Conservation (phyloP, 2,329 filamentous ascomycete genomes). For the Clonostachys solani region DNA sequence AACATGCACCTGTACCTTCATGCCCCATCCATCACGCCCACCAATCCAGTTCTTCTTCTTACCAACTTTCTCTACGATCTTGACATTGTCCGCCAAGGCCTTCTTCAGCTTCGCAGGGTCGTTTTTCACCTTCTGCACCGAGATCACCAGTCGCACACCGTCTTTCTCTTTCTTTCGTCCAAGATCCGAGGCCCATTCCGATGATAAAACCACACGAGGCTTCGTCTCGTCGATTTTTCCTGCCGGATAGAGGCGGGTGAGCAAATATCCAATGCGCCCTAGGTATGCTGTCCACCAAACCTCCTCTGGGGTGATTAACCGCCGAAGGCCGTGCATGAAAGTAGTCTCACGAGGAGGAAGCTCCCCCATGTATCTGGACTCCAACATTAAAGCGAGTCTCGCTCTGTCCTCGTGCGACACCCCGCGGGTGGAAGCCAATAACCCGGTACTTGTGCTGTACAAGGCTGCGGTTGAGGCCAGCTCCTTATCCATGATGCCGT, state of each 20-base stretch:
- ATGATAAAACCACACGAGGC: constrained; percentile 31
- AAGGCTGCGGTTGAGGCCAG: constrained; percentile 54
- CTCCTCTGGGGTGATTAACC: constrained; percentile 46
- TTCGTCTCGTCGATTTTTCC: constrained; percentile 37
- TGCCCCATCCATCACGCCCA: constrained; percentile 22
- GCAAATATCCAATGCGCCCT: constrained; percentile 52
- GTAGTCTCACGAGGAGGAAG: constrained; percentile 52
- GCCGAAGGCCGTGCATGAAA: constrained; percentile 48
- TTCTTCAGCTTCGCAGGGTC: constrained; percentile 32
- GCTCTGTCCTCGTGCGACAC: constrained; percentile 58
- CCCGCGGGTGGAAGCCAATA: constrained; percentile 57
- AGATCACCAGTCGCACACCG: constrained; percentile 36
- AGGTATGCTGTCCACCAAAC: constrained; percentile 65
- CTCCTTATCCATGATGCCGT: constrained; percentile 46
- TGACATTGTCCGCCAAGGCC: constrained; percentile 29
- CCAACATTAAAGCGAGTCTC: constrained; percentile 57
- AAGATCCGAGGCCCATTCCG: constrained; percentile 32
- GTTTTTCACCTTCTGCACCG: constrained; percentile 27
- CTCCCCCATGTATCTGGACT: constrained; percentile 59
- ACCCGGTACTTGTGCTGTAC: constrained; percentile 58
- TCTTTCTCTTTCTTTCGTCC: constrained; percentile 31
- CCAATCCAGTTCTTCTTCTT: constrained; percentile 54
- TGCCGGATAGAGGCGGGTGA: constrained; percentile 57
- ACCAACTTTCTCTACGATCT: constrained; percentile 47
- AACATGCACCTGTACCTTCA: constrained; percentile 27